phyloP scores from a whole-genome alignment of 768 basidiomycete species.

The Leccinum longicurvipes region DNA sequence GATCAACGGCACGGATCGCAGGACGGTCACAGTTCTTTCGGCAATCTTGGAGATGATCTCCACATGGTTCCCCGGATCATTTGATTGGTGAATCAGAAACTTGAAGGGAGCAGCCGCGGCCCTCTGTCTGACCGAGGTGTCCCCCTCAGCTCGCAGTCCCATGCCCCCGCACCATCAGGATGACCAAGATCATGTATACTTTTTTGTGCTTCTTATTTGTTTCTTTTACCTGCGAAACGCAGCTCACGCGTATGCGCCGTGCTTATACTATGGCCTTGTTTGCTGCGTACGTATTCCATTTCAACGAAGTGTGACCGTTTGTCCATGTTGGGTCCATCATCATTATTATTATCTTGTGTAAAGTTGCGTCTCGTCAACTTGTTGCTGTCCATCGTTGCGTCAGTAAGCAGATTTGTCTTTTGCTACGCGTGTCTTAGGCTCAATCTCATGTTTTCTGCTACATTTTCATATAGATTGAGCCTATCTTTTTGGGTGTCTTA shows the following conservation, averaged over 20 bases:
- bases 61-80: too few relatives aligned
- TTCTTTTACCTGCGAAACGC: background rate
- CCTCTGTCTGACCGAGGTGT: too few relatives aligned
- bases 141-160: too few relatives aligned
- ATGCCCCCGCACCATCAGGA: constrained; percentile 8
- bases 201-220: constrained; percentile 20
- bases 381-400: constrained; percentile 17
- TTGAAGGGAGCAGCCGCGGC: too few relatives aligned
- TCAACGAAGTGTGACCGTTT: background rate
- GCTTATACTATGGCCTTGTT: constrained; percentile 22
- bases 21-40: too few relatives aligned
- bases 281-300: constrained; percentile 10
- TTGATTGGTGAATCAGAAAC: too few relatives aligned
- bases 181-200: constrained; percentile 29
- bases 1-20: too few relatives aligned
- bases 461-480: constrained; percentile 12
- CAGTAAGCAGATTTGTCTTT: constrained; percentile 15
- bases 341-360: background rate
- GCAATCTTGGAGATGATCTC: too few relatives aligned
- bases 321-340: background rate
- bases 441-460: too few relatives aligned
- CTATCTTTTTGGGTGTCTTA: constrained; percentile 21
- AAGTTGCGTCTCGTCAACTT: constrained; percentile 23
- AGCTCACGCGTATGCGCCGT: background rate
- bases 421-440: too few relatives aligned